Evolutionary conservation across 2,329 filamentous ascomycete species (phyloP), one percentile per base, ranked within the genome.

Genomic region (Keithomyces neogunnii): DNA sequence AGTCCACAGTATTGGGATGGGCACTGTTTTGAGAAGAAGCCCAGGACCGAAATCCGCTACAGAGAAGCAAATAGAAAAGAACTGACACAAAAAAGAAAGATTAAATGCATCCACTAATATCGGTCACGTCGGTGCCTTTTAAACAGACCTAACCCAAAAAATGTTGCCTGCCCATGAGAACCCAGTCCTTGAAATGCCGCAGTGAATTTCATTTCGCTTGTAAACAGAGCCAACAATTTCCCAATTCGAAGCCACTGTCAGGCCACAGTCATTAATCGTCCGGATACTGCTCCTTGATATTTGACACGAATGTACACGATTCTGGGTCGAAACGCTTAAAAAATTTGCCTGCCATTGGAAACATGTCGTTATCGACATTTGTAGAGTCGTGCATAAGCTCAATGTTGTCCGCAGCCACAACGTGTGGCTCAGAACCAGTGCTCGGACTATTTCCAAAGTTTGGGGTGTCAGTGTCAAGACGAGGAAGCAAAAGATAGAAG

Each of bases 251-350:
- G 8, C 26, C 31, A 4, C 11, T 28, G 7, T 11, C 32, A 3
- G 6, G 4, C 5, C n/a, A 31, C 8, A 28, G 39, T 47, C 26
- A 43, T 63, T 56, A 96, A 68, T 95, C 89, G 63, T 96, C 86
- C 1, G 92, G 92, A 67, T 90, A 96, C 62, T 91, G 83, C 59
- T 95, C 88, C 59, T 70, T 69, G 33, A 80, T 63, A 66, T 96
- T 97, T 59, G 89, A 95, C 33, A 96, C 77, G 70, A 97, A 99
- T 3, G 70, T 74, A 57, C 81, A 81, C 0, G 69, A 74, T 35
- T 71, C 72, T 4, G 66, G 62, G 67, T 96, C 88, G 75, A 90
- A 97, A 42, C 89, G 77, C 67, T 89, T 95, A 67, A 99, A 97
- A 66, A 88, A 89, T 60, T 85, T 86, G 0, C 93, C 93, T 3